Evolutionary conservation across 768 basidiomycete species (phyloP).

Genomic region (Termitomyces titanicus): DNA sequence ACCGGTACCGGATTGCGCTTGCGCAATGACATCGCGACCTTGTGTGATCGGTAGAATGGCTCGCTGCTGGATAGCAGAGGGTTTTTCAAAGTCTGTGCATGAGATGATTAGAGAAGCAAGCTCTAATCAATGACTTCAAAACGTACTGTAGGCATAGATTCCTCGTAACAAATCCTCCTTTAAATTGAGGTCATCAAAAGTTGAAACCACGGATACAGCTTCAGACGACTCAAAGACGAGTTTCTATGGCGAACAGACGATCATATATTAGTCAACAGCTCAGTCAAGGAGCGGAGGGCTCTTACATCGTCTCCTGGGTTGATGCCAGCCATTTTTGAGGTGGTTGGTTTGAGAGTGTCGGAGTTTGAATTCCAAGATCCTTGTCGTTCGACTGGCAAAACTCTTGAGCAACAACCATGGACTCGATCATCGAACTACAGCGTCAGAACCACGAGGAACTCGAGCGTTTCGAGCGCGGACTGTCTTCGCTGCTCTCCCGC

Average conservation of each 20-base stretch:
- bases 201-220: slow-evolving; percentile 83
- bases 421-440: slow-evolving; percentile 91
- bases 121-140: not conserved
- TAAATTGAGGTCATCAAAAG: slow-evolving; percentile 85
- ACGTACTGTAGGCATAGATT: slow-evolving; percentile 96
- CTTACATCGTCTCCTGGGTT: slow-evolving; percentile 83
- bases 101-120: not conserved
- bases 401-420: slow-evolving; percentile 51
- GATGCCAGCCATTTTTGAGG: slow-evolving; percentile 69
- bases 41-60: slow-evolving; percentile 95
- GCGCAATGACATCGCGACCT: slow-evolving; percentile 97
- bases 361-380: slow-evolving; percentile 48
- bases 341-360: slow-evolving; percentile 43
- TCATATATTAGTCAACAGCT: slow-evolving; percentile 9
- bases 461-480: slow-evolving; percentile 85
- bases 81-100: slow-evolving; percentile 83
- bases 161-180: slow-evolving; percentile 96
- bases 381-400: slow-evolving; percentile 14
- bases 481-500: slow-evolving; percentile 79
- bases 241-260: slow-evolving; percentile 48
- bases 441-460: slow-evolving; percentile 95
- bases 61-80: slow-evolving; percentile 97
- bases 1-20: slow-evolving; percentile 98
- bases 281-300: slow-evolving; percentile 11
- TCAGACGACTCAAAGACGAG: slow-evolving; percentile 95